Base-by-base conservation (phyloP, 139 green algal species). In the Edaphochlamys debaryana region DNA sequence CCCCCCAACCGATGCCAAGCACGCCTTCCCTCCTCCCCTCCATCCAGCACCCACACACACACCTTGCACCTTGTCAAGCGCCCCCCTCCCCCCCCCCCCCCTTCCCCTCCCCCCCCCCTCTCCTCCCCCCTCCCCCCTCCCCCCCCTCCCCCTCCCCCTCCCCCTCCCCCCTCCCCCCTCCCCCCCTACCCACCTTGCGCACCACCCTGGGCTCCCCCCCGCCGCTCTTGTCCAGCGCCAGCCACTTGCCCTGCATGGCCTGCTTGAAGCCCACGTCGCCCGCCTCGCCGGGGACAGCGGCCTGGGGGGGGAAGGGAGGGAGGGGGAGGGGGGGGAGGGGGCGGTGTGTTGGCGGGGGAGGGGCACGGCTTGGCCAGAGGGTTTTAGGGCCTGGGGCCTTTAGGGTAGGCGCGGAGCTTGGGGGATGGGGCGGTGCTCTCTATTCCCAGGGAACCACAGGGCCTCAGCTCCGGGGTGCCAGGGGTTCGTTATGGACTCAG, bases 261-360 rank as follows among this genome's bases (percentile, higher is more conserved):
- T 98, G 94, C 85, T 95, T 95, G 89, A 99, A 96, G 15, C 97
- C 97, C 40, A 98, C 82, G 30, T 97, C 95, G 5, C 88, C 94
- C 4, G 93, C 71, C 42, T 90, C 79, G 20, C 89, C 92, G 23
- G 95, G 86, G 62, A 93, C 52, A 22, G 85, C 87, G 79, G 74
- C 77, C 84, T 91, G 82, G 69, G 36, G 37, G 72, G 1, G 4
- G 30, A 13, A 22, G 45, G 36, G 2, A 36, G 37, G 52, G 45
- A 17, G n/a, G 17, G 71, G 36, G n/a, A 38, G 37, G 56, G 52
- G n/a, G 19, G 37, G 27, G 0, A 66, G 30, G 25, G 37, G 0
- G 29, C 2, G 42, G 32, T 3, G 41, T 30, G 62, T 19, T 15
- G 62, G 25, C 30, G 25, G 5, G 62, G 62, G 29, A 40, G 29